Evolutionary conservation across 2,329 filamentous ascomycete genomes (phyloP).

Genomic region (Penicillium palitans): DNA sequence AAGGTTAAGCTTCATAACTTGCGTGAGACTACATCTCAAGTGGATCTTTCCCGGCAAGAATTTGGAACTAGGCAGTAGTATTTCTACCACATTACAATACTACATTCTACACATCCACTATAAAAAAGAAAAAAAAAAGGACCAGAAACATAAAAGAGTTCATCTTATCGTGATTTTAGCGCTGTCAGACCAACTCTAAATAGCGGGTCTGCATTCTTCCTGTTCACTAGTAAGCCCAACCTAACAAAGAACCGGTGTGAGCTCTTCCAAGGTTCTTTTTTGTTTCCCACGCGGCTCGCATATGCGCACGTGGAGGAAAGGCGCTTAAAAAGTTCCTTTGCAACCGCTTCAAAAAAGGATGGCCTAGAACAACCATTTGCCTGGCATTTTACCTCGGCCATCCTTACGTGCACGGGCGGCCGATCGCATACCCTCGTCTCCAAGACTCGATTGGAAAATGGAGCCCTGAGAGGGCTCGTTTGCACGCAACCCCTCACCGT

Average conservation of each 20-base stretch:
- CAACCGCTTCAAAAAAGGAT: background rate
- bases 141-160: background rate
- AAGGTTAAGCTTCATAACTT: background rate
- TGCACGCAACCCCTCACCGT: slow-evolving; percentile 65
- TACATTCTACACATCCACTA: background rate
- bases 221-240: background rate
- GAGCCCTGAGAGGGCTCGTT: slow-evolving; percentile 39
- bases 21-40: background rate
- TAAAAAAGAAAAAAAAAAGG: no score
- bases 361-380: slow-evolving; percentile 1
- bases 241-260: slow-evolving; percentile 25
- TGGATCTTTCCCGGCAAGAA: background rate
- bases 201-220: slow-evolving; percentile 15
- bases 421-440: slow-evolving; percentile 34
- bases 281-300: slow-evolving; percentile 11
- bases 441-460: slow-evolving; percentile 35
- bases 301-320: slow-evolving; percentile 12
- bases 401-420: slow-evolving; percentile 27
- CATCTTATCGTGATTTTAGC: slow-evolving; percentile 28
- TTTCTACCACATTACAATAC: background rate
- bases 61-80: background rate
- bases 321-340: background rate
- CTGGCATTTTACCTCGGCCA: slow-evolving; percentile 1
- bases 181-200: slow-evolving; percentile 28
- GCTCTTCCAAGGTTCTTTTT: background rate